Evolutionary conservation across 139 green algal species (phyloP).

Genomic region (Coelastrella sp.): DNA sequence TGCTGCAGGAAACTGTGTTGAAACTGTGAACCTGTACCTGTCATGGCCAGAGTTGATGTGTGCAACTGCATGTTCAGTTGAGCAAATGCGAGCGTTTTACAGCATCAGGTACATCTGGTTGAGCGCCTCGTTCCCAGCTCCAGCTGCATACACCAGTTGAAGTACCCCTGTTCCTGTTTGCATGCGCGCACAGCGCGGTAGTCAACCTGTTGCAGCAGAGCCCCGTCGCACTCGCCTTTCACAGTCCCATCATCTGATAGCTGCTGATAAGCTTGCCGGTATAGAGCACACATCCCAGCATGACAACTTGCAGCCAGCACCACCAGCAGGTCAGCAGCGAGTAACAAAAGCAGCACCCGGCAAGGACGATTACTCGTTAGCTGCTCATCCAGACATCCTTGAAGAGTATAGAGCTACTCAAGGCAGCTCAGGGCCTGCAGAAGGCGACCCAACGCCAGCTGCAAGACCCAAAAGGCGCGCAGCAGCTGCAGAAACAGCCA

Average conservation of each 20-base stretch:
- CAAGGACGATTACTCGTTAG: background rate
- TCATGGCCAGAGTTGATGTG: no score
- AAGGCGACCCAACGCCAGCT: no score
- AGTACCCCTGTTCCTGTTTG: background rate
- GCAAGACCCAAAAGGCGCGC: background rate
- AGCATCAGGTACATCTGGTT: no score
- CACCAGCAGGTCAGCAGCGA: background rate
- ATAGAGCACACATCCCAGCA: background rate
- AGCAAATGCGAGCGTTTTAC: no score
- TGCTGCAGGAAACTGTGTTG: no score
- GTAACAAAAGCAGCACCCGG: background rate
- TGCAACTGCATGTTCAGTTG: no score
- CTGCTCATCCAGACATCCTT: background rate
- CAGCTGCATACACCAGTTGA: background rate
- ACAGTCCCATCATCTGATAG: background rate
- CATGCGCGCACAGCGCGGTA: background rate
- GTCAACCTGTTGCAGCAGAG: background rate
- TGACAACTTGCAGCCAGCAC: background rate
- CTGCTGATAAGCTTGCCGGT: background rate
- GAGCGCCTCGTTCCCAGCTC: no score
- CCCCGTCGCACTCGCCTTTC: background rate
- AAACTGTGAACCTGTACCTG: no score
- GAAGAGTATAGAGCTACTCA: no score
- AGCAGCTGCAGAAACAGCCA: background rate
- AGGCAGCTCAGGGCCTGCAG: no score